These are phyloP conservation scores for Ceratonia siliqua DNA, from an alignment of 306 rosid species.

Conservation along the genomic window DNA sequence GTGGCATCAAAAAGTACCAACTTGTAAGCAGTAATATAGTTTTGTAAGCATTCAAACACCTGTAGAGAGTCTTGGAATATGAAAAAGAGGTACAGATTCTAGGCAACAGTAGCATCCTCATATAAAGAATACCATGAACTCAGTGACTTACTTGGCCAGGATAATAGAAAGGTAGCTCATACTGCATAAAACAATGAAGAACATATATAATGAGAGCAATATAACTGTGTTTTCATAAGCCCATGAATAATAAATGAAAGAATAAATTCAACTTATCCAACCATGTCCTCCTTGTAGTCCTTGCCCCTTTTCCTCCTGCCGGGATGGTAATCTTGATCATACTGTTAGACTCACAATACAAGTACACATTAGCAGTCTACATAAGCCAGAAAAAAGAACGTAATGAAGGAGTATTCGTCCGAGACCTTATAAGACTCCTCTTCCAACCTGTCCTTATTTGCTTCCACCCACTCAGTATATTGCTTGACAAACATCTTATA, in stretches of 20 bases:
- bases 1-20: neutral
- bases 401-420: neutral
- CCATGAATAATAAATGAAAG: neutral
- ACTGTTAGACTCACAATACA: slow-evolving; percentile 45
- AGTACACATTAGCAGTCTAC: slow-evolving; percentile 18
- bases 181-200: slow-evolving; percentile 63
- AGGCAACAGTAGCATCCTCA: slow-evolving; percentile 25
- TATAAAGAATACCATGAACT: slow-evolving; percentile 15
- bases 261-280: slow-evolving; percentile 33
- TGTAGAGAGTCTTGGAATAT: neutral
- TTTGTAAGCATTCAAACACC: neutral
- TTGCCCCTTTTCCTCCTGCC: slow-evolving; percentile 98
- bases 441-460: slow-evolving; percentile 76
- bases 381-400: neutral
- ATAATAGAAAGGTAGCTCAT: slow-evolving; percentile 92
- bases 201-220: slow-evolving; percentile 25
- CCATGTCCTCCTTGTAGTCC: slow-evolving; percentile 95
- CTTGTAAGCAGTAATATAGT: neutral
- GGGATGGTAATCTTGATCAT: slow-evolving; percentile 90
- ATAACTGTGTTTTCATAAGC: slow-evolving; percentile 17
- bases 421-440: slow-evolving; percentile 86
- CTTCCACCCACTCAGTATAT: slow-evolving; percentile 80
- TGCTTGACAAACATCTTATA: slow-evolving; percentile 89
- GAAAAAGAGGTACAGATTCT: slow-evolving; percentile 11
- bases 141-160: slow-evolving; percentile 88